Evolutionary conservation across 2,329 filamentous ascomycete genomes (phyloP).

Genomic region (Penicillium polonicum): DNA sequence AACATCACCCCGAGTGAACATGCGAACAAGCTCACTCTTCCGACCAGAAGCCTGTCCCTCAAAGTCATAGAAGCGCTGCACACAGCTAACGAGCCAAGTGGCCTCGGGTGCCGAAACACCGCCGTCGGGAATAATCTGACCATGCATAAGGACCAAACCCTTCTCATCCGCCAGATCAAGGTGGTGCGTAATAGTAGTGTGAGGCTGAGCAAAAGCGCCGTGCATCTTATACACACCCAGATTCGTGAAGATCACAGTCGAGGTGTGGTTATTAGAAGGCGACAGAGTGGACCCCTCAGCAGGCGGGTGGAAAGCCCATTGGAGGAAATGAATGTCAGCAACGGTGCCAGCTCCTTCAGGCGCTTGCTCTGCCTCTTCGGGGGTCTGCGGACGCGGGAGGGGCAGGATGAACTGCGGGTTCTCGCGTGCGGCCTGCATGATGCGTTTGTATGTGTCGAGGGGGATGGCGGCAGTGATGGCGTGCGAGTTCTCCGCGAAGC

Average conservation of each 20-base stretch:
- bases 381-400: conserved; percentile 54
- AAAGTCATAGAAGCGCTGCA: conserved; percentile 85
- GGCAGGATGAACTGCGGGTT: conserved; percentile 91
- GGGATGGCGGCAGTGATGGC: conserved; percentile 85
- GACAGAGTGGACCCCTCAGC: conserved; percentile 33
- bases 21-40: conserved; percentile 70
- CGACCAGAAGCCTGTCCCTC: conserved; percentile 57
- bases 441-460: conserved; percentile 67
- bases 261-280: conserved; percentile 56
- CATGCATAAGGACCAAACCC: conserved; percentile 82
- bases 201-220: conserved; percentile 84
- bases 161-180: conserved; percentile 72
- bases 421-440: conserved; percentile 67
- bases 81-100: conserved; percentile 85
- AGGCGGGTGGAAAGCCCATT: conserved; percentile 85
- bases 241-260: conserved; percentile 87
- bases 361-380: conserved; percentile 28
- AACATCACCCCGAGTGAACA: conserved; percentile 76
- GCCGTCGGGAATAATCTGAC: conserved; percentile 70
- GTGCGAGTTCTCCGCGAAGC: conserved; percentile 69
- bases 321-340: conserved; percentile 92
- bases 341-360: conserved; percentile 28
- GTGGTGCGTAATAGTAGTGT: conserved; percentile 93
- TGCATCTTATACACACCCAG: conserved; percentile 89
- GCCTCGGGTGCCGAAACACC: conserved; percentile 78